Conservation (phyloP, 106 monocot species). For the Triglochin maritima region DNA sequence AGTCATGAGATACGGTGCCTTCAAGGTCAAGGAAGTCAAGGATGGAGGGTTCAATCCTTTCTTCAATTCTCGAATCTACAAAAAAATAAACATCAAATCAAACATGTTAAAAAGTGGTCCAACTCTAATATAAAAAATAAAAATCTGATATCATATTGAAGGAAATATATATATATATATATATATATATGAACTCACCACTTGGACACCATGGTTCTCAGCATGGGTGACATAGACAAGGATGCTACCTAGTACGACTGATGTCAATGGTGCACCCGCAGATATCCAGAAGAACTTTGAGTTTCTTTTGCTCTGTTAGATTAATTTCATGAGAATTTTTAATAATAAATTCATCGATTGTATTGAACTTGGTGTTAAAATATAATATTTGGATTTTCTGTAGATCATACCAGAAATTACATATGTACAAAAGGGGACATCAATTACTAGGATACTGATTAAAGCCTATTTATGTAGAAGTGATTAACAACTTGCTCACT, state of each 20-base stretch:
- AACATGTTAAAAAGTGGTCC: neutral
- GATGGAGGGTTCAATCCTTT: conserved; percentile 29
- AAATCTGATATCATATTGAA: neutral
- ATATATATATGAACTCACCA: conserved; percentile 10
- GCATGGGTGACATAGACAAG: conserved; percentile 22
- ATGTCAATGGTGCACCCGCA: conserved; percentile 21
- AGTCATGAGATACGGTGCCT: conserved; percentile 9
- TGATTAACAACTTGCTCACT: too few species aligned
- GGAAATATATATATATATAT: neutral
- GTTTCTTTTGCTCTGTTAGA: conserved; percentile 18
- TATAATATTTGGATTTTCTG: neutral
- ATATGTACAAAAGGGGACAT: too few species aligned
- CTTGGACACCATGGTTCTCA: conserved; percentile 25
- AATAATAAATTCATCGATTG: neutral
- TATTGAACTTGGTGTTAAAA: neutral
- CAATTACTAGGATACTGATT: too few species aligned
- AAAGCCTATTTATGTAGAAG: too few species aligned
- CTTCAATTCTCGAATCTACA: conserved; percentile 22
- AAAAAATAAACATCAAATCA: neutral
- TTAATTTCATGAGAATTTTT: neutral
- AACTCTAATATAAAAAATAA: neutral
- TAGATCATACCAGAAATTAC: too few species aligned
- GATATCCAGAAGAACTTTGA: conserved; percentile 24
- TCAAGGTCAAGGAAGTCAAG: conserved; percentile 6
- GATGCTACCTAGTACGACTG: conserved; percentile 21